phyloP scores from a whole-genome alignment of 2,329 filamentous ascomycete genomes.

The Ceratocystiopsis brevicomis region DNA sequence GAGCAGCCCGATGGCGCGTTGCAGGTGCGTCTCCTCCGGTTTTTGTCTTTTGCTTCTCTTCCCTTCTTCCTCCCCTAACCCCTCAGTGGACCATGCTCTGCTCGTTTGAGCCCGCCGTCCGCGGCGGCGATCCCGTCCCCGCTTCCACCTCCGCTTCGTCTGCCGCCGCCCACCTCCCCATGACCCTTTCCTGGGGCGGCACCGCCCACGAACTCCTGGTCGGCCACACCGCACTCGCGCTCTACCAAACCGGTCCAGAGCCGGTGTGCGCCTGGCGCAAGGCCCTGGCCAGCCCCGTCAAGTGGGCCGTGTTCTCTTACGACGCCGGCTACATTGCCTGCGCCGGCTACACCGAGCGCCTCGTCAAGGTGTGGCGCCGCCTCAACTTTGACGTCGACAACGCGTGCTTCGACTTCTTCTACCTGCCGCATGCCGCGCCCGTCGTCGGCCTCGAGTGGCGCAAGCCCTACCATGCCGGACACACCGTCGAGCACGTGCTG shows the following conservation, averaged over 20 bases:
- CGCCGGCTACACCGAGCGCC: constrained; percentile 54
- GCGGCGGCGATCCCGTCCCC: not conserved
- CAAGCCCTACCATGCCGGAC: constrained; percentile 54
- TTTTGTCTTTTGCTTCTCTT: not conserved
- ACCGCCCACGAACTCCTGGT: constrained; percentile 67
- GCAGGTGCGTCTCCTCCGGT: constrained; percentile 28
- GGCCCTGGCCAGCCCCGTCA: constrained; percentile 50
- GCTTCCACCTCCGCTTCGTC: too few relatives aligned
- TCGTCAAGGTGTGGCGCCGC: constrained; percentile 86
- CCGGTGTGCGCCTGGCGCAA: constrained; percentile 53
- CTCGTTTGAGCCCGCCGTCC: constrained; percentile 13
- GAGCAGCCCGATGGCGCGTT: constrained; percentile 49
- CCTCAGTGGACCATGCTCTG: constrained; percentile 46
- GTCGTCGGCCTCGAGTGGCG: constrained; percentile 83
- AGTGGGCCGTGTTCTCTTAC: constrained; percentile 62
- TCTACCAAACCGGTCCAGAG: constrained; percentile 38
- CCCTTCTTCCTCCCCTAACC: not conserved
- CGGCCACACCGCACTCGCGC: constrained; percentile 47
- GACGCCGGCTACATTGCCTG: constrained; percentile 79
- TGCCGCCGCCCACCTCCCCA: constrained; percentile 5
- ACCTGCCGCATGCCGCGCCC: constrained; percentile 64
- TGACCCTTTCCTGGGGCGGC: constrained; percentile 59
- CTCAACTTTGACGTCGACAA: constrained; percentile 68
- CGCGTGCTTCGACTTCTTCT: constrained; percentile 75
- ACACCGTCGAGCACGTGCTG: constrained; percentile 67